phyloP scores from a whole-genome alignment of 129 eudicot genomes.

The Mikania micrantha region DNA sequence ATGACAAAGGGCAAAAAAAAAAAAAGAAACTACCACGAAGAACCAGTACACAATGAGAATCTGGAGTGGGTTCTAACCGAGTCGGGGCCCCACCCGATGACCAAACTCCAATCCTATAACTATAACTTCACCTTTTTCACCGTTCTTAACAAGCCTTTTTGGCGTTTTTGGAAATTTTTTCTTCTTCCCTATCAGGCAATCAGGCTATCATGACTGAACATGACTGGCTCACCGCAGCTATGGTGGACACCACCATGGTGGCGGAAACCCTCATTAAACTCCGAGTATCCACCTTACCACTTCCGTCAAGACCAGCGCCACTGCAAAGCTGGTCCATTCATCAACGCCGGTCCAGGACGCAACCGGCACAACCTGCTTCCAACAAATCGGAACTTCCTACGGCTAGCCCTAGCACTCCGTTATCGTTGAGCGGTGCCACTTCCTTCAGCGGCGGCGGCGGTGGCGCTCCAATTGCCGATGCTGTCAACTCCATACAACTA shows the following conservation, averaged over 20 bases:
- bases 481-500: no score
- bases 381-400: background rate
- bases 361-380: background rate
- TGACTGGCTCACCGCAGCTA: background rate
- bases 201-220: background rate
- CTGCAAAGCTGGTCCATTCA: background rate
- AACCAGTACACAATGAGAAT: no score
- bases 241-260: background rate
- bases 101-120: no score
- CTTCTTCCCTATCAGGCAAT: background rate
- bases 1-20: no score
- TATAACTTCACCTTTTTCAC: no score
- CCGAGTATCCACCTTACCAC: background rate
- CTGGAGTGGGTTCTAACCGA: no score
- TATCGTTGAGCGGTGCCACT: background rate
- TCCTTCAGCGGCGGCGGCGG: no score
- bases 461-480: no score
- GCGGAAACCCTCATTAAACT: background rate
- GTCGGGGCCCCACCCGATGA: no score
- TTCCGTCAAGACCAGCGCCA: background rate
- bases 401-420: background rate
- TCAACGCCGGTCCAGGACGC: background rate
- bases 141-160: no score
- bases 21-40: no score
- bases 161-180: no score